A percentile compares a stretch with the other conserved stretches of the same genome.
Evolutionary conservation across 2,329 filamentous ascomycete species (phyloP).

Genomic region (Rhynchosporium graminicola): DNA sequence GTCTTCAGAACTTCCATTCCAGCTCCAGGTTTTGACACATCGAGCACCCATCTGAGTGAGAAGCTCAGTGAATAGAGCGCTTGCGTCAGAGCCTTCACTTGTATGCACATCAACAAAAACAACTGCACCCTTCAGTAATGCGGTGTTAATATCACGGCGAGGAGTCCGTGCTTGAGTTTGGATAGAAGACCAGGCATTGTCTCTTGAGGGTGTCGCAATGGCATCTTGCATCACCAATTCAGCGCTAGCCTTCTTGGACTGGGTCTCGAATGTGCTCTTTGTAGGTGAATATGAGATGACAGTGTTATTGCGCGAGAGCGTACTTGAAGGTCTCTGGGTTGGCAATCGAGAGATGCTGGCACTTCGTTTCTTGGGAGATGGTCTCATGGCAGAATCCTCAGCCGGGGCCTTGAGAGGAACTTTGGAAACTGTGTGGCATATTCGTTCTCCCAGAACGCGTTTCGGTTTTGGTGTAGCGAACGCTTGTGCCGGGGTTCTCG

Average conservation of each 20-base stretch:
- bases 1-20: constrained; percentile 52
- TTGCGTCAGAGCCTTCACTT: constrained; percentile 77
- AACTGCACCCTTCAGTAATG: constrained; percentile 67
- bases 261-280: constrained; percentile 41
- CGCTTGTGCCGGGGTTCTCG: constrained; percentile 49
- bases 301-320: constrained; percentile 50
- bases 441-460: constrained; percentile 39
- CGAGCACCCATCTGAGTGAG: constrained; percentile 79
- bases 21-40: constrained; percentile 74
- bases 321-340: constrained; percentile 44
- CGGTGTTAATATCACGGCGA: constrained; percentile 53
- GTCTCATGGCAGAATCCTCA: constrained; percentile 45
- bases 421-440: constrained; percentile 75
- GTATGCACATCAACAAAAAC: constrained; percentile 85
- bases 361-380: constrained; percentile 44
- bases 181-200: constrained; percentile 54
- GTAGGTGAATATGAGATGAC: constrained; percentile 57
- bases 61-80: constrained; percentile 77
- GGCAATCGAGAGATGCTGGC: constrained; percentile 48
- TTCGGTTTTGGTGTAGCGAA: constrained; percentile 36
- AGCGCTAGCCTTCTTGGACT: constrained; percentile 12
- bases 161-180: constrained; percentile 60
- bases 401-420: constrained; percentile 71
- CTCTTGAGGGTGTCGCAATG: constrained; percentile 44
- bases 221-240: constrained; percentile 27